Percentiles rank a stretch among this genome's conserved stretches.
Evolutionary conservation across 805 yeast genomes (phyloP).

Genomic region (Pichia membranifaciens): DNA sequence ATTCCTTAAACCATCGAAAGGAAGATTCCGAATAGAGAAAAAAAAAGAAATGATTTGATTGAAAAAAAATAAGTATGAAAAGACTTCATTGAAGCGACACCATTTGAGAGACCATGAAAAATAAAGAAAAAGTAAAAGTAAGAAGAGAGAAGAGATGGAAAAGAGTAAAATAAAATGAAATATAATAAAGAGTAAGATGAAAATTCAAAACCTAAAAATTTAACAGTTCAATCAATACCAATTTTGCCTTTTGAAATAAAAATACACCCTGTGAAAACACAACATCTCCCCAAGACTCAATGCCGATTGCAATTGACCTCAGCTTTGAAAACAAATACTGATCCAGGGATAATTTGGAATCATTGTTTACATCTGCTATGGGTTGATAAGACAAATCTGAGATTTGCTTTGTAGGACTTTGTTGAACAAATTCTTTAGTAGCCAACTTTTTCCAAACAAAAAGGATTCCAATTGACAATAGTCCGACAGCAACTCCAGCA

Average conservation of each 20-base stretch:
- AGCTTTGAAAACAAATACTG: conserved; percentile 8
- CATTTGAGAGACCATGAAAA: neutral
- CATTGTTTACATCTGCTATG: neutral
- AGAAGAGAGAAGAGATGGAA: too few relatives aligned
- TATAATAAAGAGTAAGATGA: neutral
- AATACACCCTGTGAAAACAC: conserved; percentile 5
- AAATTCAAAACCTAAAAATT: conserved; percentile 6
- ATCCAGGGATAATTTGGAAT: conserved; percentile 1
- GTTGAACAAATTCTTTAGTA: neutral
- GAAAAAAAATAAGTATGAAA: too few relatives aligned
- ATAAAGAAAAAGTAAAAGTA: too few relatives aligned
- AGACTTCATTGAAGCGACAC: too few relatives aligned
- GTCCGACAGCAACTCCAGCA: conserved; percentile 27
- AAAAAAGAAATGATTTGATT: too few relatives aligned
- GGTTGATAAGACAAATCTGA: neutral
- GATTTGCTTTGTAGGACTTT: neutral
- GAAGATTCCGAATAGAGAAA: too few relatives aligned
- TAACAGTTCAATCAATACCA: conserved; percentile 11
- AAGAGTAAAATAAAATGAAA: neutral
- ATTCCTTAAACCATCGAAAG: too few relatives aligned
- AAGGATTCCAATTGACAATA: conserved; percentile 26
- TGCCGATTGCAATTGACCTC: conserved; percentile 3
- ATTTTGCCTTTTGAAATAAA: conserved; percentile 14
- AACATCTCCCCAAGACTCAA: conserved; percentile 6
- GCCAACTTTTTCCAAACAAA: conserved; percentile 23